These are phyloP conservation scores for Quercus agrifolia DNA, from an alignment of 306 rosid species.

Conservation along the genomic window DNA sequence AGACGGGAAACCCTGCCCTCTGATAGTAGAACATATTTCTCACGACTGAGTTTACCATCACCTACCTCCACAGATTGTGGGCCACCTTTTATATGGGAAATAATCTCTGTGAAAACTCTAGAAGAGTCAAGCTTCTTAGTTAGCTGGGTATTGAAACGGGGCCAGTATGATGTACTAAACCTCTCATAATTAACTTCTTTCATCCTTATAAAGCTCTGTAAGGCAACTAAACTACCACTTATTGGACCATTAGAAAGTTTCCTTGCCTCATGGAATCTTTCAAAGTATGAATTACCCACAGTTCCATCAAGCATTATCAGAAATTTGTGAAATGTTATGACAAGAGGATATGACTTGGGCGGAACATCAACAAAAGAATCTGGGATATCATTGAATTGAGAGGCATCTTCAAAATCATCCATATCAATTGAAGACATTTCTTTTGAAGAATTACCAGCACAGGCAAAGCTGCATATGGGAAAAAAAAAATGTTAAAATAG, in stretches of 20 bases:
- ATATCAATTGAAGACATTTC: slow-evolving; percentile 17
- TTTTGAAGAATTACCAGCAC: slow-evolving; percentile 20
- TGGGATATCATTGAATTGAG: slow-evolving; percentile 46
- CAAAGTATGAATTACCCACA: slow-evolving; percentile 63
- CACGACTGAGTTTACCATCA: slow-evolving; percentile 45
- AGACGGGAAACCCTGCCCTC: slow-evolving; percentile 45
- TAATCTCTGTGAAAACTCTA: slow-evolving; percentile 62
- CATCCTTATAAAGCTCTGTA: slow-evolving; percentile 47
- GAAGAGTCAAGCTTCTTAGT: slow-evolving; percentile 63
- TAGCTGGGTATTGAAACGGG: neutral
- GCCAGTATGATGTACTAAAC: no score
- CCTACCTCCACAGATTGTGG: slow-evolving; percentile 26
- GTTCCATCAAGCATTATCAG: slow-evolving; percentile 86
- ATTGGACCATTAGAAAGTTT: slow-evolving; percentile 12
- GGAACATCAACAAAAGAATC: slow-evolving; percentile 60
- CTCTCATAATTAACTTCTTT: slow-evolving; percentile 40
- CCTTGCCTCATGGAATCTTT: slow-evolving; percentile 40
- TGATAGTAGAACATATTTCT: slow-evolving; percentile 43
- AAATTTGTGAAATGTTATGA: slow-evolving; percentile 71
- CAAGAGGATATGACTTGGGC: slow-evolving; percentile 55
- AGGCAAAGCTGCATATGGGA: slow-evolving; percentile 35
- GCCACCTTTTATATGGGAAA: slow-evolving; percentile 75
- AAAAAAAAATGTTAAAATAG: neutral
- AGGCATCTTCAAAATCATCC: slow-evolving; percentile 48
- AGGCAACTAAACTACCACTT: slow-evolving; percentile 40